Conservation (phyloP, 2,329 filamentous ascomycete species). For the Escovopsis sp. region DNA sequence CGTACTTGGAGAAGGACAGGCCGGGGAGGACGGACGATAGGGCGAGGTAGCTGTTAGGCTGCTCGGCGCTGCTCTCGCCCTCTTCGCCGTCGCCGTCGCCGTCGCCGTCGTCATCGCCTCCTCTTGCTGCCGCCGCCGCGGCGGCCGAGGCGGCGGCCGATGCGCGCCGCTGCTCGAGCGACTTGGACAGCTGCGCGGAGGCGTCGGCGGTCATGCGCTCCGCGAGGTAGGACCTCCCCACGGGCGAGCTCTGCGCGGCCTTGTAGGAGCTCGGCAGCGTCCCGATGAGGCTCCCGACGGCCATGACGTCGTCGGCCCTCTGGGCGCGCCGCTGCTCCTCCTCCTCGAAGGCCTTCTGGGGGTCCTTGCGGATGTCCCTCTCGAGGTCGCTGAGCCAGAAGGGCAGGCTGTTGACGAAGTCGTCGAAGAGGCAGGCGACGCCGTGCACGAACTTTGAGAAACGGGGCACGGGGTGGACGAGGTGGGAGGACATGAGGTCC, state of each 20-base stretch:
- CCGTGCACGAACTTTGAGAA: conserved; percentile 98
- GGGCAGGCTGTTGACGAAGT: conserved; percentile 88
- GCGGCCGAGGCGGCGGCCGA: conserved; percentile 7
- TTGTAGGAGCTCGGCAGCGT: conserved; percentile 39
- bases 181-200: conserved; percentile 17
- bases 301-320: conserved; percentile 72
- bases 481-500: conserved; percentile 82
- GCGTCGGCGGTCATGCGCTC: conserved; percentile 37
- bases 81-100: conserved; percentile 10
- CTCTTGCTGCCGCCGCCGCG: background rate
- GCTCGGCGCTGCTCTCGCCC: conserved; percentile 24
- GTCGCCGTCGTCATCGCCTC: background rate
- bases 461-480: conserved; percentile 75
- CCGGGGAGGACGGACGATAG: conserved; percentile 64
- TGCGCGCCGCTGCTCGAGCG: conserved; percentile 13
- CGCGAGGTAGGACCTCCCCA: conserved; percentile 49
- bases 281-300: conserved; percentile 76
- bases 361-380: conserved; percentile 85
- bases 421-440: conserved; percentile 80
- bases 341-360: conserved; percentile 76
- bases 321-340: conserved; percentile 75
- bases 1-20: conserved; percentile 70
- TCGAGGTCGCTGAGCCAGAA: conserved; percentile 93
- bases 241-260: conserved; percentile 48
- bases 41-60: conserved; percentile 29